Conservation (phyloP, 345 rosid species). For the Zanthoxylum bungeanum region DNA sequence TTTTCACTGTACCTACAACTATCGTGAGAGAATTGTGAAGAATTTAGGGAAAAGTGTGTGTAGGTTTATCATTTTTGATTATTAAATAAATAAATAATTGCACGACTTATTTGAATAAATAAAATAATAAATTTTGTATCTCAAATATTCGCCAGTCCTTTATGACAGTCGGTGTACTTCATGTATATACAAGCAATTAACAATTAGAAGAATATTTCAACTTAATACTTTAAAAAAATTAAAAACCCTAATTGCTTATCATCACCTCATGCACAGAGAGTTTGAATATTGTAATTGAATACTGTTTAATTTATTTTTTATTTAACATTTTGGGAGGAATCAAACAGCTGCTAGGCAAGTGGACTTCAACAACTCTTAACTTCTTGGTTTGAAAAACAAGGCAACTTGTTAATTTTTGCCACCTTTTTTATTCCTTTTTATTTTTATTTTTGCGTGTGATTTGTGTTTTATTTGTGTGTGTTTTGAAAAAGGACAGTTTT, state of each 20-base stretch:
- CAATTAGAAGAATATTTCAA: neutral
- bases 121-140: neutral
- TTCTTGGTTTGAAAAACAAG: conserved; percentile 8
- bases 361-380: neutral
- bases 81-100: too few relatives aligned
- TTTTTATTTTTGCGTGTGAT: neutral
- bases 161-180: neutral
- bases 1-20: too few relatives aligned
- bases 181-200: neutral
- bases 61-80: too few relatives aligned
- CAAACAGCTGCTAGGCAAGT: conserved; percentile 10
- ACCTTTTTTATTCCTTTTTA: neutral
- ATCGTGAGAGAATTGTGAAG: too few relatives aligned
- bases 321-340: neutral
- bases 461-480: conserved; percentile 15
- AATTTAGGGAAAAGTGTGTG: too few relatives aligned
- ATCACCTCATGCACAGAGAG: neutral
- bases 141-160: neutral
- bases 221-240: neutral
- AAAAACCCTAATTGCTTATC: neutral
- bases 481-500: conserved; percentile 12
- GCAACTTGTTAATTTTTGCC: conserved; percentile 3
- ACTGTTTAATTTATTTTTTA: neutral
- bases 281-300: neutral
- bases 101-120: neutral